Base-by-base conservation (phyloP, 2,329 filamentous ascomycete genomes). In the Arachnomyces sp. region DNA sequence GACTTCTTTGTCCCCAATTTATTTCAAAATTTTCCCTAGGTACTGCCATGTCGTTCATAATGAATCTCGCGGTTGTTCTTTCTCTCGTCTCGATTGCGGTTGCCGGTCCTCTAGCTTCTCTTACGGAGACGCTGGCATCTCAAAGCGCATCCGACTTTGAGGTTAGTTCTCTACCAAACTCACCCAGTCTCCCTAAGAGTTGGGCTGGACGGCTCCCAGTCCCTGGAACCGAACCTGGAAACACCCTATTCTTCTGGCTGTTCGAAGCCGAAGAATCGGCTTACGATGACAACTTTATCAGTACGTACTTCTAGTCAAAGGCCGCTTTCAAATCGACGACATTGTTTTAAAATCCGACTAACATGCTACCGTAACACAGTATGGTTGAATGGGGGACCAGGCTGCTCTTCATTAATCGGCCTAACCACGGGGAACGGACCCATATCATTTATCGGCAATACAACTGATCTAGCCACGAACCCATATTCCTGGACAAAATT, bases 211-310 rank as follows among this genome's bases (percentile, higher is more conserved):
- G 55, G 20, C 42, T 64, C 28, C 49, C 52, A 14, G 50, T 63
- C 16, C 58, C 57, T 2, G 52, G 49, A 5, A 43, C 43, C 6
- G 37, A 50, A 9, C 31, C 47, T 8, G 59, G 55, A 12, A 61
- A 60, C 34, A 43, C 53, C 8, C 43, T 63, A 12, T 64, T 64
- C 40, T 64, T 63, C 35, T 64, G 59, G 59, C 45, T 63, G 3
- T 59, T 63, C 39, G 44, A 59, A 38, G 39, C 58, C 13, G 58
- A 64, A 41, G 43, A 58, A 15, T 16, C 35, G 6, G 34, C 34
- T 7, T 55, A 60, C 12, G 50, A 60, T 43, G 53, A 61, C 14
- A 53, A 60, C 15, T 38, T 63, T 4, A 61, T 63, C 38, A 54
- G 60, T 62, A 20, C 42, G 58, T 35, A 8, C 29, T 4, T 11